A percentile compares a stretch with the other conserved stretches of the same genome.
Conservation (phyloP, 306 rosid species). For the Purshia tridentata region DNA sequence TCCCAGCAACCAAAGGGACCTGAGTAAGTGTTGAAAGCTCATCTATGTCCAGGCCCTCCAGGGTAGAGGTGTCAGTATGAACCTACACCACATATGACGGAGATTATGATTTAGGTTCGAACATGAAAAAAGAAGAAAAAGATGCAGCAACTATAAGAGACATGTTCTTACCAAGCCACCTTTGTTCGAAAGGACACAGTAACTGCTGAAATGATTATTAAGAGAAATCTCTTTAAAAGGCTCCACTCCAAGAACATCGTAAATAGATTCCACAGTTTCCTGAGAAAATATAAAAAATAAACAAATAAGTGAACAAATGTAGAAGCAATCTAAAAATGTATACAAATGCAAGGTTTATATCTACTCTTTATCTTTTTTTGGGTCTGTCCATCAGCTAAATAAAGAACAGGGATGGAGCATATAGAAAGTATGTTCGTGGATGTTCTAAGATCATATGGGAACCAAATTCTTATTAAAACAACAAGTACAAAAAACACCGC, state of each 20-base stretch:
- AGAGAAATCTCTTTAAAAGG: constrained; percentile 88
- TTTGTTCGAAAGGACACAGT: constrained; percentile 69
- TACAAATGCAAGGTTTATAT: too few species aligned
- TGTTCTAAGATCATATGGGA: neutral
- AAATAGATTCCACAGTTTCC: constrained; percentile 89
- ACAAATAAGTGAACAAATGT: neutral
- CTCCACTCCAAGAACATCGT: constrained; percentile 89
- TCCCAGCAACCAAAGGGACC: constrained; percentile 81
- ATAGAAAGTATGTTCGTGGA: too few species aligned
- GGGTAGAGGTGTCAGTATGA: constrained; percentile 79
- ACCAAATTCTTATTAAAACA: neutral
- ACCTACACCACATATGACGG: constrained; percentile 47
- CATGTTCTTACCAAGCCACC: constrained; percentile 69
- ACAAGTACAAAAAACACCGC: too few species aligned
- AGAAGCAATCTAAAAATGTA: too few species aligned
- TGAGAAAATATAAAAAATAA: constrained; percentile 14
- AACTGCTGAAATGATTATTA: constrained; percentile 85
- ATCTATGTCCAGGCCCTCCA: constrained; percentile 82
- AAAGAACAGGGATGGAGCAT: neutral
- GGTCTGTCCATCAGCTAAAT: neutral
- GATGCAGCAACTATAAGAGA: neutral
- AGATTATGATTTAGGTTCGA: neutral
- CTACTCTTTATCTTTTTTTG: too few species aligned
- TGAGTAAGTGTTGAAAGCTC: constrained; percentile 92
- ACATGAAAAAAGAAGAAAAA: neutral